phyloP scores from a whole-genome alignment of 2,329 filamentous ascomycete genomes.

The Tolypocladium paradoxum region DNA sequence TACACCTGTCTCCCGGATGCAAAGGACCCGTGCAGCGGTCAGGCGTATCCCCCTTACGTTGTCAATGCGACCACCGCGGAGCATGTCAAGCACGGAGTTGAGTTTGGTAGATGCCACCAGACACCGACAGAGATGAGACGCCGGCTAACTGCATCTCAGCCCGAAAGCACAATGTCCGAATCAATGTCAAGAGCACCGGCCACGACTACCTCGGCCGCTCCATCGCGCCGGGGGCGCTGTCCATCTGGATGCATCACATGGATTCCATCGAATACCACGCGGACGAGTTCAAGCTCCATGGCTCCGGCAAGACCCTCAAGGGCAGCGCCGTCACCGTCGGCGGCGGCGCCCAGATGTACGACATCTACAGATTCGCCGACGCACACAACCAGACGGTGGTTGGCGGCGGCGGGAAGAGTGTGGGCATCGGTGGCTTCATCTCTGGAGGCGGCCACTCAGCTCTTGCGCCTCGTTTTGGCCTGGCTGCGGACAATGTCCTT shows the following conservation, averaged over 20 bases:
- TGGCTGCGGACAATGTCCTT: constrained; percentile 53
- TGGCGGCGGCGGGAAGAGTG: constrained; percentile 41
- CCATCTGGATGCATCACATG: constrained; percentile 42
- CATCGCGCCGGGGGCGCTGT: constrained; percentile 38
- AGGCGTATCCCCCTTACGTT: constrained; percentile 24
- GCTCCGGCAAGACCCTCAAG: constrained; percentile 28
- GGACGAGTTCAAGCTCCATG: constrained; percentile 29
- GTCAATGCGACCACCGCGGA: constrained; percentile 22
- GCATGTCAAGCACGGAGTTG: constrained; percentile 22
- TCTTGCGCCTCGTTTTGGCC: constrained; percentile 40
- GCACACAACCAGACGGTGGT: constrained; percentile 37
- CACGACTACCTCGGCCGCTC: constrained; percentile 35
- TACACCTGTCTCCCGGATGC: constrained; percentile 37
- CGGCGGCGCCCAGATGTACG: constrained; percentile 39
- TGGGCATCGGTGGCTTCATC: constrained; percentile 49
- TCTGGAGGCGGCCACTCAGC: constrained; percentile 51
- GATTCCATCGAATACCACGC: constrained; percentile 25
- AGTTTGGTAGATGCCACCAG: constrained; percentile 33
- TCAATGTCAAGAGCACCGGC: constrained; percentile 29
- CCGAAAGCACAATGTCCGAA: constrained; percentile 28
- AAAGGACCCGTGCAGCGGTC: constrained; percentile 18
- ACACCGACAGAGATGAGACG: constrained; percentile 1
- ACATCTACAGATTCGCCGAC: constrained; percentile 35
- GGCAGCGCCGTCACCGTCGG: constrained; percentile 41
- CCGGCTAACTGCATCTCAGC: constrained; percentile 12